phyloP scores from a whole-genome alignment of 2,329 filamentous ascomycete genomes.

The Cladophialophora bantiana region DNA sequence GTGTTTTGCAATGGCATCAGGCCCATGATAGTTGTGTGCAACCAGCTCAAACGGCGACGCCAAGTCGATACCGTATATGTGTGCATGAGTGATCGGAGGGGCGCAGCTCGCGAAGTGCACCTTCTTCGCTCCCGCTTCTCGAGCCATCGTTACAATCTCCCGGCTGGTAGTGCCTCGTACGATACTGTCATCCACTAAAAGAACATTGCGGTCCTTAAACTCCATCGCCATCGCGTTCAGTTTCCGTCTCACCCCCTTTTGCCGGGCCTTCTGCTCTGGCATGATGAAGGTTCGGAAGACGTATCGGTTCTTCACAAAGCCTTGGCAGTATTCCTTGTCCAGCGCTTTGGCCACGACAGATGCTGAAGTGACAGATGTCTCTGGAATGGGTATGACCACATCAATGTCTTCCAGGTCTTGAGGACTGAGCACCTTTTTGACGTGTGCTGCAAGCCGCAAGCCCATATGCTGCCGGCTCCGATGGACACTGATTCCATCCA shows the following conservation, averaged over 20 bases:
- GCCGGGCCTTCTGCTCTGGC: conserved; percentile 78
- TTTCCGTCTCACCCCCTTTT: conserved; percentile 89
- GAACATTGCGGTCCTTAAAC: conserved; percentile 79
- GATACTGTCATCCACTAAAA: conserved; percentile 88
- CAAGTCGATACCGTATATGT: conserved; percentile 84
- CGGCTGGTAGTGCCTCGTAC: conserved; percentile 83
- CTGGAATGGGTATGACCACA: conserved; percentile 78
- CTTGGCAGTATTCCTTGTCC: conserved; percentile 78
- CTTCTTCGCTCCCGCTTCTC: conserved; percentile 80
- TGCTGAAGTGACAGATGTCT: conserved; percentile 83
- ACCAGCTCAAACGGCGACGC: conserved; percentile 75
- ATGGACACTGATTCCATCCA: conserved; percentile 88
- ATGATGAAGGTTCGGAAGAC: conserved; percentile 88
- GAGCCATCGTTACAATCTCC: conserved; percentile 83
- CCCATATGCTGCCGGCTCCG: conserved; percentile 88
- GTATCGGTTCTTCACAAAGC: conserved; percentile 89
- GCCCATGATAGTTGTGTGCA: conserved; percentile 69
- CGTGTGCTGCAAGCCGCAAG: conserved; percentile 75
- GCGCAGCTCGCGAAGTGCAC: conserved; percentile 85
- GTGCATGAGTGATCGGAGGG: conserved; percentile 82
- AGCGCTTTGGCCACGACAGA: conserved; percentile 76
- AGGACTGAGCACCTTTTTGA: conserved; percentile 71
- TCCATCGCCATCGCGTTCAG: conserved; percentile 85
- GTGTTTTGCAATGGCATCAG: conserved; percentile 67
- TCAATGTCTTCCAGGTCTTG: conserved; percentile 79